Conservation (phyloP, 208 protist genomes). For the Trichomonas gallinae region DNA sequence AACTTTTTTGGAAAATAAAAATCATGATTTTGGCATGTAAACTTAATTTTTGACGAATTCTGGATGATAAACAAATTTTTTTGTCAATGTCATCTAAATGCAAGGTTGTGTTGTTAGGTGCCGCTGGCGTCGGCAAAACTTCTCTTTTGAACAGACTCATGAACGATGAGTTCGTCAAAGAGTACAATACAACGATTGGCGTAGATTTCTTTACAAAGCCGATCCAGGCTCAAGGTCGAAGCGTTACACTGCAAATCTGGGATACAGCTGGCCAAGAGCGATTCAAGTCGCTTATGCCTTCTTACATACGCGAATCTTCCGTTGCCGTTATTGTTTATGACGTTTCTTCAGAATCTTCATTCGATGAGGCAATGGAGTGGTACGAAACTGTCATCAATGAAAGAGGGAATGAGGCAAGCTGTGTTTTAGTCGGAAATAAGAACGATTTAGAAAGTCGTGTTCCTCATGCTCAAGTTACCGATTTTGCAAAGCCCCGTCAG, state of each 20-base stretch:
- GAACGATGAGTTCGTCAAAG: constrained; percentile 79
- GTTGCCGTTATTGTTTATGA: constrained; percentile 61
- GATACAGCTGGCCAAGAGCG: constrained; percentile 68
- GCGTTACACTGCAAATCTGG: constrained; percentile 77
- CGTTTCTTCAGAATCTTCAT: not conserved
- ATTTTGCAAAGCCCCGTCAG: not conserved
- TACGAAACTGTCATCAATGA: not conserved
- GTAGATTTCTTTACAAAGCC: constrained; percentile 96
- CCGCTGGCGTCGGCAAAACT: not conserved
- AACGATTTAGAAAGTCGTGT: not conserved
- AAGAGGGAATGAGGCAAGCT: not conserved
- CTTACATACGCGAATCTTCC: constrained; percentile 79
- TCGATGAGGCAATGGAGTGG: not conserved
- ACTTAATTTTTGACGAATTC: too few relatives aligned
- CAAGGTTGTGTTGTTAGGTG: constrained; percentile 9
- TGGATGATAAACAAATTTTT: not conserved
- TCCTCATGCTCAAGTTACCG: not conserved
- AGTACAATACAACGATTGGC: constrained; percentile 78
- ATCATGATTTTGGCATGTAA: too few relatives aligned
- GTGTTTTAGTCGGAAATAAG: constrained; percentile 5
- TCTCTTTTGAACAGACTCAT: not conserved
- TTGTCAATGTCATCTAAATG: not conserved
- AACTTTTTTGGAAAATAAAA: too few relatives aligned
- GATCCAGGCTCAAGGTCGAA: constrained; percentile 77
- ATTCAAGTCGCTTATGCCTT: constrained; percentile 73